Evolutionary conservation across 345 rosid genomes (phyloP), one percentile per base, ranked within the genome.

Genomic region (sweet orange (Citrus sinensis)): DNA sequence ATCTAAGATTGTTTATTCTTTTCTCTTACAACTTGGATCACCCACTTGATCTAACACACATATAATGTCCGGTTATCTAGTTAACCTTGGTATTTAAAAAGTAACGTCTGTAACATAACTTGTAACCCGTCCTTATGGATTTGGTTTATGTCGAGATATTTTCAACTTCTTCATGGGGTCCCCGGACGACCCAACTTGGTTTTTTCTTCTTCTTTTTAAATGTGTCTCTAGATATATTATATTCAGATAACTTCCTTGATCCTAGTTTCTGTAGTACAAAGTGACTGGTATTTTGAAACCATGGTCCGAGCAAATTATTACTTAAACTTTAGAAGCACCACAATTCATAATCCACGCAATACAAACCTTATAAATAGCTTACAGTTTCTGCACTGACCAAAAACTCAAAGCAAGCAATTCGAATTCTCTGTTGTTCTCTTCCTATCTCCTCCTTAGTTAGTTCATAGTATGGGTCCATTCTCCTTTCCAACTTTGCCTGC

Each of bases 401-500:
- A 46, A 46, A 13, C 0, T 9, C 69, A 65, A 65, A 65, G 40
- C 69, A 65, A 65, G n/a, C 40, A 16, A 30, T 32, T 65, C 40
- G 9, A 32, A 65, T 65, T 30, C 19, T 29, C 9, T 46, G 17
- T 46, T 46, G 8, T 65, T 13, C 10, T 30, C 65, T 24, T 25
- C 29, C 34, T 27, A 24, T 24, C 32, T 61, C 16, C 14, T 27
- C 3, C 51, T 46, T 61, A 1, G 6, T 61, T 25, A 14, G 17
- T 61, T 61, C 17, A 24, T 27, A 61, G 14, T 14, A 61, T 61
- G 65, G 19, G 4, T 25, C 19, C 32, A 61, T 9, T 30, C 51
- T 46, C 51, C 17, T 46, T 13, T 61, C 34, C 34, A 25, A 32
- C 72, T 16, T 78, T 82, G 61, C 40, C 76, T 51, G 79, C 93